These are phyloP conservation scores for Chiua sp. DNA, from an alignment of 1,284 basidiomycete species.

Conservation along the genomic window DNA sequence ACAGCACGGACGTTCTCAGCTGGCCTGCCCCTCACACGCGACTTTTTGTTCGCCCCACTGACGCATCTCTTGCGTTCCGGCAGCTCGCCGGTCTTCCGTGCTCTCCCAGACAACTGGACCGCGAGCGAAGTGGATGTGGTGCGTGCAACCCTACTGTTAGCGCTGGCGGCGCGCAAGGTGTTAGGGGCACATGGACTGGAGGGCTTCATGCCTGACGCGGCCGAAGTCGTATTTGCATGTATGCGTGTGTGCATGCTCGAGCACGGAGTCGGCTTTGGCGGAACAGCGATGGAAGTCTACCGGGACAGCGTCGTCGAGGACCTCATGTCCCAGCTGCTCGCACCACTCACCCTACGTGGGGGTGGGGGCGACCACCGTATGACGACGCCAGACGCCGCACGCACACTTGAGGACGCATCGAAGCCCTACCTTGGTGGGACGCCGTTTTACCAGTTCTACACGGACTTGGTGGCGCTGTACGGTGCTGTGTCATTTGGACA, in stretches of 20 bases:
- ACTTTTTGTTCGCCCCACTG: conserved; percentile 80
- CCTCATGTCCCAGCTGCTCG: conserved; percentile 65
- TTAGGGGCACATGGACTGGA: conserved; percentile 50
- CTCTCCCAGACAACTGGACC: conserved; percentile 79
- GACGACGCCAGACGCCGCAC: background rate
- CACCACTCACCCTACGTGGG: conserved; percentile 50
- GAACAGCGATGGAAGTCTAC: conserved; percentile 61
- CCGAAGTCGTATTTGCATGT: conserved; percentile 73
- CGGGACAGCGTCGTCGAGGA: conserved; percentile 62
- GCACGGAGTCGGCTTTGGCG: conserved; percentile 44
- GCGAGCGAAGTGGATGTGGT: conserved; percentile 83
- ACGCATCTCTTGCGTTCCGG: conserved; percentile 86
- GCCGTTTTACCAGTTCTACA: conserved; percentile 95
- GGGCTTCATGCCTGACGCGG: conserved; percentile 48
- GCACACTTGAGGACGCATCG: conserved; percentile 62
- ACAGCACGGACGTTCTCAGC: background rate
- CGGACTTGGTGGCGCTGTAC: conserved; percentile 89
- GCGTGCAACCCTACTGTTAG: conserved; percentile 66
- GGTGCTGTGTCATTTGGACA: conserved; percentile 92
- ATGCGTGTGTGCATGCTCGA: conserved; percentile 98
- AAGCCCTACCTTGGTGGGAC: conserved; percentile 66
- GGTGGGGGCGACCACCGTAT: background rate
- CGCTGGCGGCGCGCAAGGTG: conserved; percentile 47
- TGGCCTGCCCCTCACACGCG: conserved; percentile 70
- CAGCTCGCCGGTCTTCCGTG: conserved; percentile 72